Conservation (phyloP, 1,284 basidiomycete species). For the Boletus calvinii region DNA sequence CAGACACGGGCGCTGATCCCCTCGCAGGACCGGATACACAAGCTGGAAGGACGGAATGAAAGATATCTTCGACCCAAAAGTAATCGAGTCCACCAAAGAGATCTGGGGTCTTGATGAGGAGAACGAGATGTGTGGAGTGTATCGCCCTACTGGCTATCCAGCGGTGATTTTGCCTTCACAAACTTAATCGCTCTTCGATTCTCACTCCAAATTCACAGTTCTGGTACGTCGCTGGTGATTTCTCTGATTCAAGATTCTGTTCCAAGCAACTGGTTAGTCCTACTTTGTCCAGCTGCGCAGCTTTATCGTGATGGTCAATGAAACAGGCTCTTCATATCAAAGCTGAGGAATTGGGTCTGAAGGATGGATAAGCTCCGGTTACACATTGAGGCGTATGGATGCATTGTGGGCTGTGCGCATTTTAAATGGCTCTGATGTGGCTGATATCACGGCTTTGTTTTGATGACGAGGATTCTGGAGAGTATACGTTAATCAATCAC, state of each 20-base stretch:
- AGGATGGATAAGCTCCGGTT: neutral
- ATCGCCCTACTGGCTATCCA: conserved; percentile 11
- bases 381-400: neutral
- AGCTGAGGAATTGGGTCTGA: conserved; percentile 8
- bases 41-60: conserved; percentile 11
- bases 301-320: neutral
- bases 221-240: conserved; percentile 9
- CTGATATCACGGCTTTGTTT: neutral
- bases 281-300: neutral
- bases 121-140: conserved; percentile 8
- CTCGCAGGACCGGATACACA: conserved; percentile 7
- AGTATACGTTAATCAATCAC: neutral
- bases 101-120: conserved; percentile 14
- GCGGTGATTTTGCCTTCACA: neutral
- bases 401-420: neutral
- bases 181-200: neutral
- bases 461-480: neutral
- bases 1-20: neutral
- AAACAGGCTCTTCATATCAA: conserved; percentile 11
- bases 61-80: conserved; percentile 1
- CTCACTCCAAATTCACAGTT: neutral
- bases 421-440: neutral
- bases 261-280: conserved; percentile 9
- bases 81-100: conserved; percentile 10
- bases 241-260: conserved; percentile 7